Evolutionary conservation across 441 rosid species (phyloP).

Genomic region (Erodium trifolium): DNA sequence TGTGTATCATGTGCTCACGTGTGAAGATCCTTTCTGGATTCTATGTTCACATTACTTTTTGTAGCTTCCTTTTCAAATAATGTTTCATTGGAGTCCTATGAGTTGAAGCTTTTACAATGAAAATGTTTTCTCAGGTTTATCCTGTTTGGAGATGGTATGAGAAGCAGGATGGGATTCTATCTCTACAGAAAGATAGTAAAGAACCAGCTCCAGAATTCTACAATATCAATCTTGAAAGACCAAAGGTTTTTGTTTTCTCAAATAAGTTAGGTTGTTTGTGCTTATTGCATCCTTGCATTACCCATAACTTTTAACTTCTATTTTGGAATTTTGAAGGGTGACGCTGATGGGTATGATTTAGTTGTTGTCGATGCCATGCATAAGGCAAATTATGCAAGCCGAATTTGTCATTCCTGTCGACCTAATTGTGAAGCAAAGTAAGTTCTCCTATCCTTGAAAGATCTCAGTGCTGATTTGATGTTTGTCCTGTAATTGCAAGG

Average conservation of each 20-base stretch:
- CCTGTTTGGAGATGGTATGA: conserved; percentile 99
- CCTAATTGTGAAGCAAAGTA: conserved; percentile 99
- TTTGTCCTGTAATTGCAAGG: conserved; percentile 1
- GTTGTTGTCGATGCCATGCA: conserved; percentile 99
- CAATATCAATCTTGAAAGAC: conserved; percentile 98
- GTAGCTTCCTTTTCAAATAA: no score
- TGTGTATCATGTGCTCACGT: no score
- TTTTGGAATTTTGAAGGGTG: conserved; percentile 61
- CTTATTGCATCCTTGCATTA: conserved; percentile 6
- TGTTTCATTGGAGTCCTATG: no score
- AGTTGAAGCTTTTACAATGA: conserved; percentile 12
- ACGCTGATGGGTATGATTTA: conserved; percentile 97
- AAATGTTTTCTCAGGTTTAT: conserved; percentile 58
- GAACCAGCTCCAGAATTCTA: conserved; percentile 99
- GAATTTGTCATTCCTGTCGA: conserved; percentile 98
- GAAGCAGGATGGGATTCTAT: conserved; percentile 99
- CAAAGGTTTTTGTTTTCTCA: conserved; percentile 56
- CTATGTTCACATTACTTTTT: no score
- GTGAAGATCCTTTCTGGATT: no score
- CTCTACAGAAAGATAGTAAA: conserved; percentile 81
- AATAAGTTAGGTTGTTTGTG: conserved; percentile 13
- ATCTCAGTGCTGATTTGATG: background rate
- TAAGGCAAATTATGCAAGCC: conserved; percentile 97
- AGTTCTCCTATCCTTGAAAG: conserved; percentile 23
- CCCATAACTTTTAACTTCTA: conserved; percentile 18